Conservation (phyloP, 345 rosid genomes). For the Eucalyptus globulus region DNA sequence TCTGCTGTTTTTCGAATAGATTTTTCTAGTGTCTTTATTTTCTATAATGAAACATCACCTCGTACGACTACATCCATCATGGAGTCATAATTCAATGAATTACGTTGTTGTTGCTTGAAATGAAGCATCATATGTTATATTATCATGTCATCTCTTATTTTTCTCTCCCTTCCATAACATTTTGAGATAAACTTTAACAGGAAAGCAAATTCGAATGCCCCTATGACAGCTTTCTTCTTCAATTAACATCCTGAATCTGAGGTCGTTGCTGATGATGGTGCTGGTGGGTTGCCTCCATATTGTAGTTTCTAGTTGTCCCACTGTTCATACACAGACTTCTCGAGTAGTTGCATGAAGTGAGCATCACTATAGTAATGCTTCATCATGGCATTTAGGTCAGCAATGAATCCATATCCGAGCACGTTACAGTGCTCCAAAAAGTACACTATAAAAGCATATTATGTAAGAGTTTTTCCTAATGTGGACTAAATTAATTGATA, state of each 20-base stretch:
- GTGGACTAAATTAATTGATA: too few relatives aligned
- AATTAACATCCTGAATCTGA: background rate
- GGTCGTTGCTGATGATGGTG: background rate
- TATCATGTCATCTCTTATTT: background rate
- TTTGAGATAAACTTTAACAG: background rate
- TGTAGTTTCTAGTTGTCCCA: background rate
- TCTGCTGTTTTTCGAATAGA: background rate
- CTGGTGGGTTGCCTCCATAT: background rate
- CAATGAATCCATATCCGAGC: background rate
- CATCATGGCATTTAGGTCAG: background rate
- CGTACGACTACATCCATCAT: background rate
- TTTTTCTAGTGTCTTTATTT: background rate
- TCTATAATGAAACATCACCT: background rate
- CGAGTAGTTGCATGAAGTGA: background rate
- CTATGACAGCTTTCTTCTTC: background rate
- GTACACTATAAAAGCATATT: background rate
- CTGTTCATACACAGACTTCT: background rate
- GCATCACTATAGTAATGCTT: background rate
- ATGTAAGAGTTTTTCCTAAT: background rate
- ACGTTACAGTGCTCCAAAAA: background rate
- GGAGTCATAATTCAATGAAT: background rate
- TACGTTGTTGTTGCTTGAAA: background rate
- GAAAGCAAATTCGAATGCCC: background rate
- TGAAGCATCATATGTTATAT: background rate
- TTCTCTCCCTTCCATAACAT: background rate